A percentile compares a stretch with the other conserved stretches of the same genome.
Evolutionary conservation across 2,329 filamentous ascomycete genomes (phyloP).

Genomic region (Alternaria conjuncta): DNA sequence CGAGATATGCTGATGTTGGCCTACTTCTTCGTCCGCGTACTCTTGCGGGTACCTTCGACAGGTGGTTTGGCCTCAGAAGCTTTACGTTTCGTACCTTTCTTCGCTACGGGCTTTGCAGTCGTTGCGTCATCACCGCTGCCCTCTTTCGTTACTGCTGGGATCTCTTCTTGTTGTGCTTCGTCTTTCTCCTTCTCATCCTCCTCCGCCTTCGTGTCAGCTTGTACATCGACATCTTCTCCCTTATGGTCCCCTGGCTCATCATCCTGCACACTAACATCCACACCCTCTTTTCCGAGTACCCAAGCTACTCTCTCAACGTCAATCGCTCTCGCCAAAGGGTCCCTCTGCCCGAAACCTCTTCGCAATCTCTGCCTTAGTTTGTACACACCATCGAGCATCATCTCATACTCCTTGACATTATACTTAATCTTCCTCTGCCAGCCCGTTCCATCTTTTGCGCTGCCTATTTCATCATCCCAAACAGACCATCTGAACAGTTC

Average conservation of each 20-base stretch:
- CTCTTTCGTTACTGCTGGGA: neutral
- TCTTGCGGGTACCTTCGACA: slow-evolving; percentile 32
- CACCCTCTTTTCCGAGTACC: slow-evolving; percentile 8
- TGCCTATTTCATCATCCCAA: slow-evolving; percentile 51
- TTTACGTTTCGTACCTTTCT: slow-evolving; percentile 35
- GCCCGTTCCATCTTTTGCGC: slow-evolving; percentile 42
- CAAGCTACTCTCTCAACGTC: slow-evolving; percentile 25
- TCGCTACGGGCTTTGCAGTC: slow-evolving; percentile 1
- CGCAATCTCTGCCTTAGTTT: slow-evolving; percentile 33
- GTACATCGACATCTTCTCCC: neutral
- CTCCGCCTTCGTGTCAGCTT: neutral
- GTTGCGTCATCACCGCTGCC: neutral
- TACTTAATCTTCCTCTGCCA: slow-evolving; percentile 70
- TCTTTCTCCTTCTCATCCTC: neutral
- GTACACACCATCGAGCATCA: slow-evolving; percentile 54
- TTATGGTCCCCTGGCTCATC: neutral
- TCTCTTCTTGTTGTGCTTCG: neutral
- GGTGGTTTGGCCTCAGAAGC: slow-evolving; percentile 14
- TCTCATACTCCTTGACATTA: slow-evolving; percentile 69
- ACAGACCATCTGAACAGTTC: slow-evolving; percentile 78
- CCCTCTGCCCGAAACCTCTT: slow-evolving; percentile 56
- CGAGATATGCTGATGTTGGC: neutral
- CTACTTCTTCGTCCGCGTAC: slow-evolving; percentile 32
- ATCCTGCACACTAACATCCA: slow-evolving; percentile 7
- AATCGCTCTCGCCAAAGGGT: slow-evolving; percentile 10